Evolutionary conservation across 2,329 filamentous ascomycete genomes (phyloP).

Genomic region (Lachnellula willkommii): DNA sequence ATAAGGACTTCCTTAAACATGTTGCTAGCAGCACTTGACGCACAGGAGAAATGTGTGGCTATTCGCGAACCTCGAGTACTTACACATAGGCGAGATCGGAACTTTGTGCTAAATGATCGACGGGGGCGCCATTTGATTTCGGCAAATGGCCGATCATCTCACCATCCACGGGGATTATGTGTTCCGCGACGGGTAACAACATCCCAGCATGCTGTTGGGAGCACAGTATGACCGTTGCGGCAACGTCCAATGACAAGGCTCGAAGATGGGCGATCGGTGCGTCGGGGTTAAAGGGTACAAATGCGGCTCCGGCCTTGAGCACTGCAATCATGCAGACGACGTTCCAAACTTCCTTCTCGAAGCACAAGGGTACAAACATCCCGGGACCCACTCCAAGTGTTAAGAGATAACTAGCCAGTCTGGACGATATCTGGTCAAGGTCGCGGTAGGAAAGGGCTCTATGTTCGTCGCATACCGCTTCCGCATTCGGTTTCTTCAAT

Average conservation of each 20-base stretch:
- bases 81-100: slow-evolving; percentile 10
- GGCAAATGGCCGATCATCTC: not conserved
- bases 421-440: slow-evolving; percentile 6
- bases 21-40: not conserved
- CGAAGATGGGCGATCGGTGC: slow-evolving; percentile 6
- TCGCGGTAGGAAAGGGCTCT: slow-evolving; percentile 10
- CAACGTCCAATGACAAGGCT: slow-evolving; percentile 5
- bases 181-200: not conserved
- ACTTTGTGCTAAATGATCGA: not conserved
- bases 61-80: not conserved
- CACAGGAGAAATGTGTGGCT: not conserved
- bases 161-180: not conserved
- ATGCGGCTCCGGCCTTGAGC: slow-evolving; percentile 25
- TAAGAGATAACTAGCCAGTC: slow-evolving; percentile 7
- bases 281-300: slow-evolving; percentile 27
- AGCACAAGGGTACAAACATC: slow-evolving; percentile 14
- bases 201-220: slow-evolving; percentile 1
- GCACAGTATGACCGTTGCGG: slow-evolving; percentile 9
- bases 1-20: not conserved
- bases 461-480: slow-evolving; percentile 13
- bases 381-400: slow-evolving; percentile 10
- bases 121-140: too few species aligned
- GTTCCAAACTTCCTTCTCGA: slow-evolving; percentile 21
- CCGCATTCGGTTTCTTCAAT: not conserved
- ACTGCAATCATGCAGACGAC: slow-evolving; percentile 27